phyloP scores from a whole-genome alignment of 768 basidiomycete genomes.

The Leccinellum rugosiceps region DNA sequence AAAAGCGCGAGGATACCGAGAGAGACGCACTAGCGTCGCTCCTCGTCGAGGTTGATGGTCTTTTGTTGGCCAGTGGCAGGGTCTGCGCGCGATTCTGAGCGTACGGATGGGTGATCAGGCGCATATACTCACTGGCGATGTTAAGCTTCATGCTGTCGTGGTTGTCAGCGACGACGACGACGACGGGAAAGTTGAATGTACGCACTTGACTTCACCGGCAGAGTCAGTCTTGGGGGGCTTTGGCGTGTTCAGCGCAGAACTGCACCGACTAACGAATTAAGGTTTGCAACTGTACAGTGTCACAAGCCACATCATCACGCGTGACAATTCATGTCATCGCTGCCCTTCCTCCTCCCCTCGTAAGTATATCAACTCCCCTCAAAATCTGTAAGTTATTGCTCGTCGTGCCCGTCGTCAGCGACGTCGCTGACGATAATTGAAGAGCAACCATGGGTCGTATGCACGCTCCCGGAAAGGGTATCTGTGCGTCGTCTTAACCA shows the following conservation, averaged over 20 bases:
- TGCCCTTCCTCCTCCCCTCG: slow-evolving; percentile 6
- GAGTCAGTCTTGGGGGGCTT: slow-evolving; percentile 26
- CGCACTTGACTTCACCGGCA: slow-evolving; percentile 38
- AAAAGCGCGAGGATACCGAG: not conserved
- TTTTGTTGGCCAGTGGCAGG: slow-evolving; percentile 98
- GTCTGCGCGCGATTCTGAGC: slow-evolving; percentile 46
- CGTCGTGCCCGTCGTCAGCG: slow-evolving; percentile 13
- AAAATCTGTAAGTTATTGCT: slow-evolving; percentile 39
- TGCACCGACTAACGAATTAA: slow-evolving; percentile 40
- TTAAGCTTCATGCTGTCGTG: slow-evolving; percentile 87
- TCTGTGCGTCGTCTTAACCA: slow-evolving; percentile 61
- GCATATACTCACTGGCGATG: slow-evolving; percentile 75
- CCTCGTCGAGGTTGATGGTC: slow-evolving; percentile 91
- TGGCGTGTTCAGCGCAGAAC: not conserved
- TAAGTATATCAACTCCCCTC: slow-evolving; percentile 3
- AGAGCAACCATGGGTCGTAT: slow-evolving; percentile 86
- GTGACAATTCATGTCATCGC: slow-evolving; percentile 29
- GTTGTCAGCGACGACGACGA: not conserved
- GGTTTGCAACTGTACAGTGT: slow-evolving; percentile 62
- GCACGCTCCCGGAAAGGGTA: slow-evolving; percentile 99
- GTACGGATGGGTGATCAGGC: slow-evolving; percentile 1
- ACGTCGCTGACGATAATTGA: slow-evolving; percentile 6
- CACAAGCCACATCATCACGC: slow-evolving; percentile 32
- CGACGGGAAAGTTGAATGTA: not conserved
- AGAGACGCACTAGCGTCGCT: slow-evolving; percentile 68